phyloP scores from a whole-genome alignment of 495 filamentous ascomycete species.

The Aspergillus homomorphus region DNA sequence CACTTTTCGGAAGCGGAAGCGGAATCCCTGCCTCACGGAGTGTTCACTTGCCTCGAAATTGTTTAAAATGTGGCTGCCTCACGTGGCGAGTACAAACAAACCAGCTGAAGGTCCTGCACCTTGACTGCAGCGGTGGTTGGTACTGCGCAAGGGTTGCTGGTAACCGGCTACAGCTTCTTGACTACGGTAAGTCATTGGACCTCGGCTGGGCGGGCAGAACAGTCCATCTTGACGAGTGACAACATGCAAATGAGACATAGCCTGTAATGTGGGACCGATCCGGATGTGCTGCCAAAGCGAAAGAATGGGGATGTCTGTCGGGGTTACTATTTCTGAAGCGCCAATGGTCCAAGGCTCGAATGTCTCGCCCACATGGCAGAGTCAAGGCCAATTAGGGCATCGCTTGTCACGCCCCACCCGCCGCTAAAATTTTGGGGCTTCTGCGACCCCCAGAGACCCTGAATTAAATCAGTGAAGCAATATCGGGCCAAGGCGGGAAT shows the following conservation, averaged over 20 bases:
- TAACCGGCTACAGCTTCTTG: too few relatives aligned
- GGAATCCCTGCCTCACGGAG: too few relatives aligned
- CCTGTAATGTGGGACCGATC: constrained; percentile 9
- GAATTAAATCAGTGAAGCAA: neutral
- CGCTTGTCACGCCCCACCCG: neutral
- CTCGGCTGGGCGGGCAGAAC: neutral
- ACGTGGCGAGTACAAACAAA: too few relatives aligned
- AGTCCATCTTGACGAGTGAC: neutral
- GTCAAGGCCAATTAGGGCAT: neutral
- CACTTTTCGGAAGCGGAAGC: too few relatives aligned
- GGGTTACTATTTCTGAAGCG: neutral
- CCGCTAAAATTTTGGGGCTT: neutral
- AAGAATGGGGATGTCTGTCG: neutral
- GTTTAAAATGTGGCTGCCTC: too few relatives aligned
- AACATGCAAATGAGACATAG: constrained; percentile 9
- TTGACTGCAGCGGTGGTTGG: too few relatives aligned
- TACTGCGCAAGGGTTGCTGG: too few relatives aligned
- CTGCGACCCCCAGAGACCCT: too few relatives aligned
- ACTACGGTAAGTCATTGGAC: neutral
- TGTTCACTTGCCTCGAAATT: too few relatives aligned
- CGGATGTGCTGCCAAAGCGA: neutral
- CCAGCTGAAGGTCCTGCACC: neutral
- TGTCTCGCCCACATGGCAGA: neutral
- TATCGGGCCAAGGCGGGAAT: too few relatives aligned
- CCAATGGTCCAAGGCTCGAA: neutral